Conservation (phyloP, 495 filamentous ascomycete species). For the Apiosordaria backusii region DNA sequence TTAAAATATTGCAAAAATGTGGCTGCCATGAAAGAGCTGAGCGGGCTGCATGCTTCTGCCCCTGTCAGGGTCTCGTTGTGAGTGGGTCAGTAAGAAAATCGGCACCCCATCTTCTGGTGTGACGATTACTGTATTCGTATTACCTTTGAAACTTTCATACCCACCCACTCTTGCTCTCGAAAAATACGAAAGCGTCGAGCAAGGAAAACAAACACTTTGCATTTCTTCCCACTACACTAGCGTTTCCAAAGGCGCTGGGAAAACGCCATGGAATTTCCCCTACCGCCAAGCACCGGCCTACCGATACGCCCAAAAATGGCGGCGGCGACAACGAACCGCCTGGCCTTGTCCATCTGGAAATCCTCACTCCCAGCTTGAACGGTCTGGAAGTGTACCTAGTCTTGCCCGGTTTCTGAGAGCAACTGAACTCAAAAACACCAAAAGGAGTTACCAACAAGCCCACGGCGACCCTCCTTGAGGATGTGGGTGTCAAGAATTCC, state of each 20-base stretch:
- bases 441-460: too few relatives aligned
- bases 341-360: not conserved
- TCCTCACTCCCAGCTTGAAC: too few relatives aligned
- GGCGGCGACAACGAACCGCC: constrained; percentile 4
- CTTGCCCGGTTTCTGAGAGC: not conserved
- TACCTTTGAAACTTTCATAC: not conserved
- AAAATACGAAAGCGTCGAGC: not conserved
- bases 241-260: not conserved
- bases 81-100: not conserved
- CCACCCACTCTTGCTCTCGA: not conserved
- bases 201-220: too few relatives aligned
- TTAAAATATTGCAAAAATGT: not conserved
- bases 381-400: not conserved
- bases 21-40: not conserved
- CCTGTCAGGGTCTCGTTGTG: not conserved
- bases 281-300: constrained; percentile 9
- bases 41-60: not conserved
- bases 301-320: not conserved
- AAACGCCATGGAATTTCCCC: constrained; percentile 13
- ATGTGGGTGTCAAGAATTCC: too few relatives aligned
- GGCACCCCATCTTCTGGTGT: constrained; percentile 1
- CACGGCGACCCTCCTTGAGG: too few relatives aligned
- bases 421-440: too few relatives aligned
- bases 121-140: too few relatives aligned
- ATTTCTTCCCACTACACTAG: too few relatives aligned